Evolutionary conservation across 495 filamentous ascomycete genomes (phyloP).

Genomic region (Astrothelium subdiscretum): DNA sequence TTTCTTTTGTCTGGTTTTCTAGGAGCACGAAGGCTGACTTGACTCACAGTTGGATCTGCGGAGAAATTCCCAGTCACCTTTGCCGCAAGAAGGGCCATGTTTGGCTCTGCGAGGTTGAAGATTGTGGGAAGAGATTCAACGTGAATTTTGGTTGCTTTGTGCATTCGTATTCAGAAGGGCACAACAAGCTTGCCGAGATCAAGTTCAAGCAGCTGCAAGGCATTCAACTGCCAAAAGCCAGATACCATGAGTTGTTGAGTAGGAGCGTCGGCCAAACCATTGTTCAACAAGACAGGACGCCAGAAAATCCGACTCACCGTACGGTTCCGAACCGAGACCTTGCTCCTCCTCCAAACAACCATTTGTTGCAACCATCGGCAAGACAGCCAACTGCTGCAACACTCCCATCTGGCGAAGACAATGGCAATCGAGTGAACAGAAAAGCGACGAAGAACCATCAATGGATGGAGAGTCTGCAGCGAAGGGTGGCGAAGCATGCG

Average conservation of each 20-base stretch:
- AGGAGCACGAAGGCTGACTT: neutral
- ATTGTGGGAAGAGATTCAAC: neutral
- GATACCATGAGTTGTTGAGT: neutral
- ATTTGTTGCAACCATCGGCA: neutral
- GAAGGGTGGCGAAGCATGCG: neutral
- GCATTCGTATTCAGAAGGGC: neutral
- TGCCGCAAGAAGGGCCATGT: neutral
- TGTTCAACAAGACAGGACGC: neutral
- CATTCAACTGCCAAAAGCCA: neutral
- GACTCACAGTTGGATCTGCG: neutral
- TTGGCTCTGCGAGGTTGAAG: neutral
- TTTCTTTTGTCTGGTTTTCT: neutral
- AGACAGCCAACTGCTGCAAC: neutral
- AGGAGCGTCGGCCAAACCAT: neutral
- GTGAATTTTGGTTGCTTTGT: neutral
- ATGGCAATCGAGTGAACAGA: neutral
- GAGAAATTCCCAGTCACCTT: neutral
- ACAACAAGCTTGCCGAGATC: neutral
- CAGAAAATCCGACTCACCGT: neutral
- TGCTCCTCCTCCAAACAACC: neutral
- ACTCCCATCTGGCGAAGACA: neutral
- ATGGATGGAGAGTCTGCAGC: neutral
- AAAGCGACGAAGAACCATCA: neutral
- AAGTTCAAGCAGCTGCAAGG: neutral
- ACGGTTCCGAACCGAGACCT: neutral